Evolutionary conservation across 371 early-diverging fungal genomes (phyloP).

Genomic region (Apophysomyces trapeziformis): DNA sequence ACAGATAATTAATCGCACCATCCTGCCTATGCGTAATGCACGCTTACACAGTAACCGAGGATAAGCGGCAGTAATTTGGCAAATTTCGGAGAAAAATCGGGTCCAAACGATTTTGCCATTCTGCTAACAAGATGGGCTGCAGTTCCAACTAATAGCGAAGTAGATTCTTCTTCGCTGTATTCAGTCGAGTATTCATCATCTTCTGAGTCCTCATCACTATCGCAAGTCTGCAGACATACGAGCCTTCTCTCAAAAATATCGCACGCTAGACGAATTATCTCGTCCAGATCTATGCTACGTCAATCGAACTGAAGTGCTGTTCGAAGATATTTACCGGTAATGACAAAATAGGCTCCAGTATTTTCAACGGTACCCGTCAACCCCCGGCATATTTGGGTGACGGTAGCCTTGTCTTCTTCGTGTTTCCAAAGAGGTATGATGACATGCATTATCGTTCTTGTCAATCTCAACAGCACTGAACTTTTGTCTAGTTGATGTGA

Average conservation of each 20-base stretch:
- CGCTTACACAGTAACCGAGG: conserved; percentile 60
- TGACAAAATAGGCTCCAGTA: conserved; percentile 82
- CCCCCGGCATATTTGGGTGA: conserved; percentile 76
- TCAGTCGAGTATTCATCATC: conserved; percentile 62
- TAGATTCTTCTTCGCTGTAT: conserved; percentile 69
- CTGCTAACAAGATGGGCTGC: conserved; percentile 85
- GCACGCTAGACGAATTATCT: conserved; percentile 57
- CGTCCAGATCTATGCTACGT: conserved; percentile 40
- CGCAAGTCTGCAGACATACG: conserved; percentile 76
- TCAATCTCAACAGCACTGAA: conserved; percentile 59
- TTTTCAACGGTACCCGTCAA: conserved; percentile 68
- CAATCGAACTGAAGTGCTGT: background rate
- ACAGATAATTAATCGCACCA: background rate
- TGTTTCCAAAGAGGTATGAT: conserved; percentile 76
- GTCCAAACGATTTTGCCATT: conserved; percentile 73
- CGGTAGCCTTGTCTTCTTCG: conserved; percentile 81
- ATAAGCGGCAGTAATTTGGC: conserved; percentile 76
- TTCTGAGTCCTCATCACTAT: conserved; percentile 64
- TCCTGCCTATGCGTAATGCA: background rate
- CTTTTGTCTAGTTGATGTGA: too few relatives aligned
- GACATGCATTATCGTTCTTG: conserved; percentile 65
- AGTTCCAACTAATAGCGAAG: conserved; percentile 75
- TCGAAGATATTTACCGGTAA: conserved; percentile 55
- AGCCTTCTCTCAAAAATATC: conserved; percentile 80
- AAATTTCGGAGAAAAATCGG: conserved; percentile 70